Percentiles rank a stretch among this genome's conserved stretches.
Conservation (phyloP, 2,329 filamentous ascomycete genomes). For the Scleromitrula shiraiana region DNA sequence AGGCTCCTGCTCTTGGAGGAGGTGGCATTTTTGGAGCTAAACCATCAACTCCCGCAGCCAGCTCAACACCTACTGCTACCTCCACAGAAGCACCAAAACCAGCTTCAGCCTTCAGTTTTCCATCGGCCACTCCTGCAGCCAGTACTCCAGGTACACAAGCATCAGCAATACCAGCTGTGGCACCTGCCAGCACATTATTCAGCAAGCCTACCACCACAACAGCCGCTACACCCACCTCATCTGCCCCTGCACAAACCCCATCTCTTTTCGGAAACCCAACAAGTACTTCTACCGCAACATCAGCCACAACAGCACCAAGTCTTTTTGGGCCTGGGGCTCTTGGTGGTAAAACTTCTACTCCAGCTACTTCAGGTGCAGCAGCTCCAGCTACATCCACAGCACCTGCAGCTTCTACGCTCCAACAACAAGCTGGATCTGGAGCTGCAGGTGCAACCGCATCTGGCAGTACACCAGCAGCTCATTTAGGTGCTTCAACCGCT, state of each 20-base stretch:
- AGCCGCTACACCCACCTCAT: constrained; percentile 13
- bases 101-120: constrained; percentile 16
- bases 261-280: constrained; percentile 28
- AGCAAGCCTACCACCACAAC: constrained; percentile 3
- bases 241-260: constrained; percentile 10
- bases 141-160: constrained; percentile 5
- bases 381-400: constrained; percentile 18
- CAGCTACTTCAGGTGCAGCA: constrained; percentile 8
- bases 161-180: constrained; percentile 3
- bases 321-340: constrained; percentile 27
- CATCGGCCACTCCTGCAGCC: constrained; percentile 13
- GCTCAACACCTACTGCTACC: constrained; percentile 11
- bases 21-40: constrained; percentile 9
- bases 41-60: constrained; percentile 6
- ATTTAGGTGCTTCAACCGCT: constrained; percentile 63
- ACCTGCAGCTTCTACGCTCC: constrained; percentile 25
- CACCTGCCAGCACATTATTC: constrained; percentile 10
- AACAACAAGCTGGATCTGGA: not conserved
- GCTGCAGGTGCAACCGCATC: constrained; percentile 2
- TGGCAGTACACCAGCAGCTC: constrained; percentile 4
- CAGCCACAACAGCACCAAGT: constrained; percentile 20
- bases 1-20: not conserved
- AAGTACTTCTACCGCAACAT: constrained; percentile 16
- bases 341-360: constrained; percentile 9
- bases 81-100: constrained; percentile 14